phyloP scores from a whole-genome alignment of 2,329 filamentous ascomycete species.

The Talaromyces sp. region DNA sequence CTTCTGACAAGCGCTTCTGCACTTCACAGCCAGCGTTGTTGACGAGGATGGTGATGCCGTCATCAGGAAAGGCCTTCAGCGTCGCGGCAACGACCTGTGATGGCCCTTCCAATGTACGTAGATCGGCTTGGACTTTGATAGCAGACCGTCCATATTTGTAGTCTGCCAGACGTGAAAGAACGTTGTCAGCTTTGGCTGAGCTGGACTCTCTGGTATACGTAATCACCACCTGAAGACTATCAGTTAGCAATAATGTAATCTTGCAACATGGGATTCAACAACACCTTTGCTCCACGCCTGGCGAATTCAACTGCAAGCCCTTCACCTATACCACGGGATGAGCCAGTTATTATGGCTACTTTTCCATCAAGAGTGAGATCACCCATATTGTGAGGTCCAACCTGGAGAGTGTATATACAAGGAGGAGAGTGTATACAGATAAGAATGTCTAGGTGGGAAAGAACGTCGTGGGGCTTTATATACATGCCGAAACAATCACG shows the following conservation, averaged over 20 bases:
- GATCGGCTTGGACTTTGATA: constrained; percentile 15
- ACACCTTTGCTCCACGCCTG: constrained; percentile 42
- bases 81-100: constrained; percentile 7
- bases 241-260: constrained; percentile 26
- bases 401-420: neutral
- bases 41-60: constrained; percentile 25
- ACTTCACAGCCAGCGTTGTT: constrained; percentile 43
- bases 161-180: neutral
- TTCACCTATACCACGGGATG: constrained; percentile 53
- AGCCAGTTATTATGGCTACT: constrained; percentile 52
- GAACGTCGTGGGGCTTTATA: neutral
- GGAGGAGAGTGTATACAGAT: neutral
- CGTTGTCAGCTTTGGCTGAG: neutral
- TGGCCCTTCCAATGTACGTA: constrained; percentile 9
- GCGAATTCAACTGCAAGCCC: constrained; percentile 51
- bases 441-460: neutral
- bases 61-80: constrained; percentile 2
- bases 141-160: constrained; percentile 8
- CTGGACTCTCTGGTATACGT: constrained; percentile 5
- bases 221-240: neutral
- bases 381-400: neutral
- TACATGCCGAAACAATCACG: neutral
- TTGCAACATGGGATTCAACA: constrained; percentile 16
- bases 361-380: constrained; percentile 26
- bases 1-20: constrained; percentile 41